Conservation (phyloP, 192 early-diverging fungal species). For the Gryganskiella cystojenkinii region DNA sequence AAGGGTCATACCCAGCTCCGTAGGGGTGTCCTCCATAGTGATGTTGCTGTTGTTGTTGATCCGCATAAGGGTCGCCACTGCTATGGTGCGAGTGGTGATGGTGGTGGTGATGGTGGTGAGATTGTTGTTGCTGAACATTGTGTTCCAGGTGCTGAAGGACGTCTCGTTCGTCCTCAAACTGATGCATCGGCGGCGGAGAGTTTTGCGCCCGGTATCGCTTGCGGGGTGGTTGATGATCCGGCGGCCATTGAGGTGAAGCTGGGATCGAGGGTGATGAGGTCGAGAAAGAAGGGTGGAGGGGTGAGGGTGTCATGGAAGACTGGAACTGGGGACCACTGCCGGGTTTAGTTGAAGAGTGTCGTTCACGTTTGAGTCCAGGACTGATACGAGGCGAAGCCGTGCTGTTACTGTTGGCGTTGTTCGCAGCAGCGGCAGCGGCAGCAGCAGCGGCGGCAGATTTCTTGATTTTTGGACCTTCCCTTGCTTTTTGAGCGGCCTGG, state of each 20-base stretch:
- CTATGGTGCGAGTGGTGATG: background rate
- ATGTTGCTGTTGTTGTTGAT: background rate
- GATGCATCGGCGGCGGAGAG: constrained; percentile 32
- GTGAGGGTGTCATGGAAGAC: constrained; percentile 40
- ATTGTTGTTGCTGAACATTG: background rate
- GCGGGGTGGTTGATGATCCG: constrained; percentile 34
- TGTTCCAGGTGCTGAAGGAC: constrained; percentile 7
- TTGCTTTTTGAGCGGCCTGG: constrained; percentile 31
- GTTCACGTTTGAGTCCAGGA: constrained; percentile 13
- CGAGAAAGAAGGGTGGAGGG: constrained; percentile 42
- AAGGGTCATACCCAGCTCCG: background rate
- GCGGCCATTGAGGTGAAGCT: constrained; percentile 38
- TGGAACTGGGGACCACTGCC: constrained; percentile 11
- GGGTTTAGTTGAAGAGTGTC: constrained; percentile 24
- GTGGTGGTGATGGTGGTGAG: constrained; percentile 9
- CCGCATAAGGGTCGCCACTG: constrained; percentile 11
- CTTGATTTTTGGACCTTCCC: constrained; percentile 14
- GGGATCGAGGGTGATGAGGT: constrained; percentile 39
- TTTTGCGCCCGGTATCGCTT: constrained; percentile 36
- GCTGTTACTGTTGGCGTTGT: too few relatives aligned
- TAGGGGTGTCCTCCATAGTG: constrained; percentile 6
- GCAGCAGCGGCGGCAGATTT: constrained; percentile 6
- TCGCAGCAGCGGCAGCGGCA: too few relatives aligned
- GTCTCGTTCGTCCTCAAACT: constrained; percentile 34
- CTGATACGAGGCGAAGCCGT: constrained; percentile 25